These are phyloP conservation scores for Ramaria rubella DNA, from an alignment of 768 basidiomycete genomes.

Conservation along the genomic window DNA sequence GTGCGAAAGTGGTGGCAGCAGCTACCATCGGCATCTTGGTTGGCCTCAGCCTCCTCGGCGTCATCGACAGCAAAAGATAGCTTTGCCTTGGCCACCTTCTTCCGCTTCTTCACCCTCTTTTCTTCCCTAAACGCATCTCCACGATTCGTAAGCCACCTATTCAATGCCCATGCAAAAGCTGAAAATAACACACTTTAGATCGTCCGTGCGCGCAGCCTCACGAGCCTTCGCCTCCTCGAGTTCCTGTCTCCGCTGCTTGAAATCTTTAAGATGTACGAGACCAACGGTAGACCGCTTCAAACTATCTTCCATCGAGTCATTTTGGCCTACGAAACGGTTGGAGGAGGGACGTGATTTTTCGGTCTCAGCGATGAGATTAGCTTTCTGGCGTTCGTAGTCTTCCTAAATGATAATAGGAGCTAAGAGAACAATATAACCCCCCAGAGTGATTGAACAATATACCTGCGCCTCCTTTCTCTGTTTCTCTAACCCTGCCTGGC, in stretches of 20 bases:
- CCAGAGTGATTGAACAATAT: constrained; percentile 7
- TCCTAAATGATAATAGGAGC: constrained; percentile 58
- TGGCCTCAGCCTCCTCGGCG: background rate
- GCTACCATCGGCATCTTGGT: background rate
- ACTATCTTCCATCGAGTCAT: constrained; percentile 90
- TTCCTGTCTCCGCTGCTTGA: constrained; percentile 81
- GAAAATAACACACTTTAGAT: constrained; percentile 69
- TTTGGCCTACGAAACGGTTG: constrained; percentile 88
- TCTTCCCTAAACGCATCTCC: constrained; percentile 84
- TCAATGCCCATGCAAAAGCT: constrained; percentile 11
- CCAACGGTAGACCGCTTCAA: constrained; percentile 90
- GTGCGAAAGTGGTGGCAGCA: background rate
- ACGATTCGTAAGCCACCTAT: constrained; percentile 62
- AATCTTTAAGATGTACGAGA: constrained; percentile 86
- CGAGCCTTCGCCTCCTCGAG: constrained; percentile 88
- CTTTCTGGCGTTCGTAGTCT: constrained; percentile 76
- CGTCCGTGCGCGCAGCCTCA: constrained; percentile 78
- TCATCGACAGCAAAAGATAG: constrained; percentile 91
- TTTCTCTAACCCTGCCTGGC: constrained; percentile 80
- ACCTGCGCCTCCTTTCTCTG: constrained; percentile 51
- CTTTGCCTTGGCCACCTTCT: constrained; percentile 82
- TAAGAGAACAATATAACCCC: background rate
- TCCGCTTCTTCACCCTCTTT: constrained; percentile 86
- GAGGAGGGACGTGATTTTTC: constrained; percentile 85
- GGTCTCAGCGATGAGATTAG: constrained; percentile 77